Conservation (phyloP, 2,329 filamentous ascomycete species). For the Fusarium sp. region DNA sequence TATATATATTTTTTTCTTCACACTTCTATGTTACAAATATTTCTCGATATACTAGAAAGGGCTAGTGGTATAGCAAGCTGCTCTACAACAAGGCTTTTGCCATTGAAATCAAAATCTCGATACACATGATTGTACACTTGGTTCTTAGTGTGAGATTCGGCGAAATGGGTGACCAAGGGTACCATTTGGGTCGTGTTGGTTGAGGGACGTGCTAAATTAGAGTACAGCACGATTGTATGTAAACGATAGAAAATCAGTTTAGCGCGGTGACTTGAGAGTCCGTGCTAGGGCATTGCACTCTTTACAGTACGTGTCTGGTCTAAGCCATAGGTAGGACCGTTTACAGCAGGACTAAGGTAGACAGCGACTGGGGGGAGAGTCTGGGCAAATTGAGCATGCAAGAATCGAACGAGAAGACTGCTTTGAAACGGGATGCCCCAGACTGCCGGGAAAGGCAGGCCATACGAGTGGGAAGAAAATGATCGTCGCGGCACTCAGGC, state of each 20-base stretch:
- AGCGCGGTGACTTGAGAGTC: not conserved
- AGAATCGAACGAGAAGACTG: slow-evolving; percentile 45
- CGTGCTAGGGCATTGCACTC: not conserved
- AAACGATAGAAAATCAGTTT: not conserved
- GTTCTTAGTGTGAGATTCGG: not conserved
- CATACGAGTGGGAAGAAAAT: slow-evolving; percentile 38
- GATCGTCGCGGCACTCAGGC: slow-evolving; percentile 47
- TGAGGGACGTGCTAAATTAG: slow-evolving; percentile 3
- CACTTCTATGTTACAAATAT: slow-evolving; percentile 18
- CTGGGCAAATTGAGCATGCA: slow-evolving; percentile 41
- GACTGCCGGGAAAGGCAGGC: slow-evolving; percentile 40
- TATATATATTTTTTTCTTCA: not conserved
- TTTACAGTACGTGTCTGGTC: not conserved
- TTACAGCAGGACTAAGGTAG: not conserved
- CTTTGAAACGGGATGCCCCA: slow-evolving; percentile 47
- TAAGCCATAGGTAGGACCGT: not conserved
- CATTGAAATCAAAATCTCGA: slow-evolving; percentile 3
- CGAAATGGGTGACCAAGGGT: not conserved
- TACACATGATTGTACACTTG: not conserved
- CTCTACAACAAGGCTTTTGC: not conserved
- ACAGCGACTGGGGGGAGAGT: not conserved
- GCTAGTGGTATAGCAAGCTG: slow-evolving; percentile 1
- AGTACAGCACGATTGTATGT: not conserved
- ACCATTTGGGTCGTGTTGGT: not conserved
- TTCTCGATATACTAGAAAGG: slow-evolving; percentile 13